phyloP scores from a whole-genome alignment of 306 rosid species.

The Heteromeles arbutifolia region DNA sequence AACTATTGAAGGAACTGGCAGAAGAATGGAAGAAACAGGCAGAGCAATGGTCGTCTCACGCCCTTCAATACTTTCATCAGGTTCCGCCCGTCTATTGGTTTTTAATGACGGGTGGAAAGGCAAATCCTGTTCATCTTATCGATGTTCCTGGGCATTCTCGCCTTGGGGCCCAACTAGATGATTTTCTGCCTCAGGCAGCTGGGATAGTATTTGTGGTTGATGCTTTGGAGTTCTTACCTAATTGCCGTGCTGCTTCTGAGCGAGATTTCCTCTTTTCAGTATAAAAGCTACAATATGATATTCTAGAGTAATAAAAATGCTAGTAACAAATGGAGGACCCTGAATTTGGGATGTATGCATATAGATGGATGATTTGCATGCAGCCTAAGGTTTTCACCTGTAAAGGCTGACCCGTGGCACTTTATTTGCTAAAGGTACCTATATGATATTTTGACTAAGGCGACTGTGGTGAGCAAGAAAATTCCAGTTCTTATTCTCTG shows the following conservation, averaged over 20 bases:
- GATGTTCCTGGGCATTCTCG: conserved; percentile 98
- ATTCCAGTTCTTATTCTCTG: conserved; percentile 81
- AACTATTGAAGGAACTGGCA: conserved; percentile 47
- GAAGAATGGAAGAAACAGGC: background rate
- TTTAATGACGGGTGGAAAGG: conserved; percentile 54
- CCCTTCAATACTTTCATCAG: conserved; percentile 30
- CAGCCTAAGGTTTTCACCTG: background rate
- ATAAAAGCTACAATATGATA: conserved; percentile 1
- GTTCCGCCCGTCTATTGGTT: conserved; percentile 33
- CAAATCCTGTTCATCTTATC: conserved; percentile 72
- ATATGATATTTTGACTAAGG: conserved; percentile 81
- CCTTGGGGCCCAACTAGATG: conserved; percentile 82
- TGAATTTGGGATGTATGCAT: background rate
- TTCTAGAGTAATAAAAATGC: background rate
- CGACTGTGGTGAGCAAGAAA: conserved; percentile 82
- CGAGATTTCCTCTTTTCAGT: conserved; percentile 23
- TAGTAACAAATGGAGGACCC: background rate
- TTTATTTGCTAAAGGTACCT: conserved; percentile 45
- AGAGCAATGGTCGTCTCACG: background rate
- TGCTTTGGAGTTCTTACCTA: conserved; percentile 79
- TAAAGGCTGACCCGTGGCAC: conserved; percentile 10
- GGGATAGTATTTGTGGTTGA: conserved; percentile 83
- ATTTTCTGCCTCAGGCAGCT: conserved; percentile 83
- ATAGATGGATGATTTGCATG: background rate
- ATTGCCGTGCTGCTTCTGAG: conserved; percentile 89